Percentiles rank a stretch among this genome's conserved stretches.
These are phyloP conservation scores for Pythium monospermum DNA, from an alignment of 352 stramenopile species.

Conservation along the genomic window DNA sequence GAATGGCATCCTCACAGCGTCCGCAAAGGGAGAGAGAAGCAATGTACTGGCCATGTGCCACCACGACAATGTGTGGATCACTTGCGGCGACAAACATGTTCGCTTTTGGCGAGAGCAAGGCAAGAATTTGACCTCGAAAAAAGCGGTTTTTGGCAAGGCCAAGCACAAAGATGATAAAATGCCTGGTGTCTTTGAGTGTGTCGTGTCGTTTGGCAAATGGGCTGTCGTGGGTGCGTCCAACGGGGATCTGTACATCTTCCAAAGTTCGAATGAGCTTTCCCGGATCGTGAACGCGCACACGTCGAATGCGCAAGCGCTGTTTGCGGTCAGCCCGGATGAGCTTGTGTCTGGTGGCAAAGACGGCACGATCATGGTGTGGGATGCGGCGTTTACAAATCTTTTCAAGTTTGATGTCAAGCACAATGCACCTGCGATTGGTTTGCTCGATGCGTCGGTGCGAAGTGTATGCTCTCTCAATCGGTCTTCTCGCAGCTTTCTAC, in stretches of 20 bases:
- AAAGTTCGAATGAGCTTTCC: slow-evolving; percentile 41
- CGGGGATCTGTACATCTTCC: slow-evolving; percentile 75
- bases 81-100: slow-evolving; percentile 66
- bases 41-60: slow-evolving; percentile 49
- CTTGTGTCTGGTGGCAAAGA: slow-evolving; percentile 87
- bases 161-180: slow-evolving; percentile 49
- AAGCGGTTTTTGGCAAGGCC: slow-evolving; percentile 59
- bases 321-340: slow-evolving; percentile 34
- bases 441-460: slow-evolving; percentile 27
- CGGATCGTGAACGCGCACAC: slow-evolving; percentile 52
- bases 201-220: slow-evolving; percentile 40
- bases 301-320: slow-evolving; percentile 41
- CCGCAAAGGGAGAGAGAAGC: slow-evolving; percentile 60
- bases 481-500: slow-evolving; percentile 43
- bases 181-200: slow-evolving; percentile 43
- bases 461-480: slow-evolving; percentile 35
- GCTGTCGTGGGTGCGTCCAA: slow-evolving; percentile 55
- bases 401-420: slow-evolving; percentile 43
- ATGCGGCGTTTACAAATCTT: slow-evolving; percentile 42
- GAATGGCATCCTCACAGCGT: slow-evolving; percentile 36
- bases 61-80: slow-evolving; percentile 58
- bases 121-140: slow-evolving; percentile 61
- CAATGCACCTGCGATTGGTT: slow-evolving; percentile 12
- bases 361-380: slow-evolving; percentile 83
- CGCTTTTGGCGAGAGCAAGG: slow-evolving; percentile 76